Base-by-base conservation (phyloP, 2,329 filamentous ascomycete genomes). In the Calonectria pseudoturangicola region DNA sequence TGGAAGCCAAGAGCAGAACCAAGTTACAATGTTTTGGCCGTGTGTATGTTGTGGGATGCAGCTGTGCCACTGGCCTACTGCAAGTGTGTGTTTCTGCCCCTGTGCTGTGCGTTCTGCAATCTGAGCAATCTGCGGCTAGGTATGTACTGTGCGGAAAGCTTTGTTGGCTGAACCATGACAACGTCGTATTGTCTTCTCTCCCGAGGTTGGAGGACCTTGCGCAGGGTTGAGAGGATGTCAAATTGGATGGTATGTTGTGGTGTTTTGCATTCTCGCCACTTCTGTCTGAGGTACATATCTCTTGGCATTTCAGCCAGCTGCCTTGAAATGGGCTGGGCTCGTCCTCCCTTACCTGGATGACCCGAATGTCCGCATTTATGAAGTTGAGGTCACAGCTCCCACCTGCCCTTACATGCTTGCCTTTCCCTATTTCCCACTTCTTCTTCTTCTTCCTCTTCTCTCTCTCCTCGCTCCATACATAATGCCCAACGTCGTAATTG, bases 91-190 rank as follows among this genome's bases (percentile, higher is more conserved):
- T 47, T 27, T 36, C 8, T 45, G 30, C 43, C 43, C 63, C 43
- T 48, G 63, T 25, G 41, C 58, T 63, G 41, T 63, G 58, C 58
- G 41, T 47, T 63, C 58, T 63, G 58, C 41, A 63, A 63, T 30
- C 39, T 63, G 41, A 30, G 43, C 18, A 63, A 63, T 63, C 39
- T 60, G 41, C 27, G 39, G 27, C 58, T 63, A 25, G 33, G 15
- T 58, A 60, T 60, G 36, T 28, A 28, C 13, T 41, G 36, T 41
- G 13, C 12, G 33, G 54, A 12, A 36, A 41, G 33, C 10, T 7
- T 60, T 60, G 54, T 39, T 27, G 33, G 12, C 7, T 41, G 21
- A 6, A 16, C 9, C n/a, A 60, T 41, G 36, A 33, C 10, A 27
- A 41, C 25, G 54, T 60, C 33, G 8, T 15, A 60, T 27, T 60